A percentile compares a stretch with the other conserved stretches of the same genome.
Conservation (phyloP, 1,139 yeast genomes). For the Pichia sp. region DNA sequence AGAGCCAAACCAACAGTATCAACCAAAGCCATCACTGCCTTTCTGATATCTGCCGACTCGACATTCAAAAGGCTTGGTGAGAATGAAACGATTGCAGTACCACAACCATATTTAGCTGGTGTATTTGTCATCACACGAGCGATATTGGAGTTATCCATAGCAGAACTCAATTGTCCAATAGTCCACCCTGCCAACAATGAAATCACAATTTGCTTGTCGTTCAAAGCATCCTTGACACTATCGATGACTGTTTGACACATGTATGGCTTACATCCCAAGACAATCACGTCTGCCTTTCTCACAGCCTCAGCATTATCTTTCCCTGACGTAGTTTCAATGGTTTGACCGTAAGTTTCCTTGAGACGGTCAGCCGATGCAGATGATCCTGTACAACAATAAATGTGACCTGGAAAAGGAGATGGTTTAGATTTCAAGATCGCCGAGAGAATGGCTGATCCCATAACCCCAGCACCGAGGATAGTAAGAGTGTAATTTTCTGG, state of each 20-base stretch:
- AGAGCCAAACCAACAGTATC: conserved; percentile 66
- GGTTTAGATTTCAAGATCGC: conserved; percentile 58
- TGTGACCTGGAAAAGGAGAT: conserved; percentile 61
- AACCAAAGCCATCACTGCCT: conserved; percentile 54
- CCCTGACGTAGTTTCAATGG: conserved; percentile 54
- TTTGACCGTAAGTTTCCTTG: conserved; percentile 38
- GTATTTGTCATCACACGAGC: conserved; percentile 98
- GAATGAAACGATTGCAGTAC: conserved; percentile 85
- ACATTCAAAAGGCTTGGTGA: conserved; percentile 33
- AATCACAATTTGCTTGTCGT: conserved; percentile 53
- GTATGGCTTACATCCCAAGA: conserved; percentile 85
- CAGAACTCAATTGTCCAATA: conserved; percentile 56
- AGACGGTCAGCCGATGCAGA: conserved; percentile 47
- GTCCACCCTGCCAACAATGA: conserved; percentile 94
- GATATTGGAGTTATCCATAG: conserved; percentile 51
- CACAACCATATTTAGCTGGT: conserved; percentile 88
- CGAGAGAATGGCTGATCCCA: conserved; percentile 93
- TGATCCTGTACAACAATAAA: conserved; percentile 72
- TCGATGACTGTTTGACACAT: conserved; percentile 58
- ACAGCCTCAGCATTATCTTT: conserved; percentile 56
- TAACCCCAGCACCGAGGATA: conserved; percentile 88
- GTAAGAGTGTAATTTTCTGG: conserved; percentile 40
- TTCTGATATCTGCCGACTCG: conserved; percentile 45
- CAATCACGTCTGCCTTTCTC: conserved; percentile 58
- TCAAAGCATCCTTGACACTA: conserved; percentile 36